A percentile compares a stretch with the other conserved stretches of the same genome.
phyloP scores from a whole-genome alignment of 345 rosid species.

The Citrus hindsii region DNA sequence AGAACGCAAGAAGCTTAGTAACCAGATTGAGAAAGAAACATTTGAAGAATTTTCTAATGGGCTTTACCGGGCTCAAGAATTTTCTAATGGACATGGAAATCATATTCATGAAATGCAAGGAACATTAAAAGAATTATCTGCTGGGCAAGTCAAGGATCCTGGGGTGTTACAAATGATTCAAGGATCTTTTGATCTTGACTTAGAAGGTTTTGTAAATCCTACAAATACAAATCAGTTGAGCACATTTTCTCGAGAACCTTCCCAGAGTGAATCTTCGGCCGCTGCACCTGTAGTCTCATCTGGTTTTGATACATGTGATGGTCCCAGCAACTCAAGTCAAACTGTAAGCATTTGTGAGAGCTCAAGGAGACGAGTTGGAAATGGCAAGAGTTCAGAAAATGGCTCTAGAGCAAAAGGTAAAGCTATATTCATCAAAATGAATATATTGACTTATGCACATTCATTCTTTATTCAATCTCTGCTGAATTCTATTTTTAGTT shows the following conservation, averaged over 20 bases:
- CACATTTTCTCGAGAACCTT: constrained; percentile 52
- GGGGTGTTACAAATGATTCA: constrained; percentile 26
- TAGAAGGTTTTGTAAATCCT: constrained; percentile 45
- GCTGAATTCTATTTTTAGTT: too few relatives aligned
- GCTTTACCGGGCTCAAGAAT: constrained; percentile 30
- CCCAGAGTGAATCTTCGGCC: constrained; percentile 69
- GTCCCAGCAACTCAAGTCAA: constrained; percentile 59
- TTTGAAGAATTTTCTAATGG: constrained; percentile 34
- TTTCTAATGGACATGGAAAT: constrained; percentile 17
- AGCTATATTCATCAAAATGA: neutral
- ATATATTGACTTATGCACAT: neutral
- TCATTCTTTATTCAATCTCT: neutral
- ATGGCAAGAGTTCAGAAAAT: constrained; percentile 34
- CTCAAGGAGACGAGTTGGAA: constrained; percentile 47
- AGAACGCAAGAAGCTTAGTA: constrained; percentile 51
- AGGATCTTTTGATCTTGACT: constrained; percentile 35
- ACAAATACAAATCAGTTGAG: constrained; percentile 34
- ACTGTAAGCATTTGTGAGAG: constrained; percentile 43
- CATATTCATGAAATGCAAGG: constrained; percentile 27
- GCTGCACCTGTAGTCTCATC: constrained; percentile 65
- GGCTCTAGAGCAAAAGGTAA: constrained; percentile 47
- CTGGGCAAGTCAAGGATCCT: constrained; percentile 24
- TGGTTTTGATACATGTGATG: constrained; percentile 57
- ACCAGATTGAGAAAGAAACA: constrained; percentile 36
- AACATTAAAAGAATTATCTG: constrained; percentile 25